These are phyloP conservation scores for Xylariaceae sp. DNA, from an alignment of 2,329 filamentous ascomycete species.

Conservation along the genomic window DNA sequence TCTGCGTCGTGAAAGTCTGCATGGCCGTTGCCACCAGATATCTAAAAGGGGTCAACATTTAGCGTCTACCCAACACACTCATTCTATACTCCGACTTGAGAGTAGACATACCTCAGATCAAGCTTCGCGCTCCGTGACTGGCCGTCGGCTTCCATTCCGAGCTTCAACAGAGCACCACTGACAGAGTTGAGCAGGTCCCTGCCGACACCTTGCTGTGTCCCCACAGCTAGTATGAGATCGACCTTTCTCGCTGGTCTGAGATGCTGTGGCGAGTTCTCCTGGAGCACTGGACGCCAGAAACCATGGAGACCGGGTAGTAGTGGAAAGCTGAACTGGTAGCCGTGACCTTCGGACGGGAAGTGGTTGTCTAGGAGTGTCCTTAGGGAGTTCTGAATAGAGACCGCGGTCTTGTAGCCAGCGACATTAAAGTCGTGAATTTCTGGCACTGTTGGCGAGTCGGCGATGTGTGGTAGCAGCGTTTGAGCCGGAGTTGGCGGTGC, in stretches of 20 bases:
- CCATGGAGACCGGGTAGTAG: conserved; percentile 44
- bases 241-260: conserved; percentile 36
- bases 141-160: conserved; percentile 47
- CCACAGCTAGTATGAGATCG: conserved; percentile 56
- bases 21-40: conserved; percentile 57
- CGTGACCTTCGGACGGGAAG: conserved; percentile 43
- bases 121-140: conserved; percentile 49
- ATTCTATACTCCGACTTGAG: too few species aligned
- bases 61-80: not conserved
- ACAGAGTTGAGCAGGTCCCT: conserved; percentile 45
- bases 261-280: conserved; percentile 30
- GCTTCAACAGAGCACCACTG: conserved; percentile 47
- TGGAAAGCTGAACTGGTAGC: conserved; percentile 45
- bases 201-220: conserved; percentile 49
- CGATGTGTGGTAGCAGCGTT: conserved; percentile 33
- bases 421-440: conserved; percentile 43
- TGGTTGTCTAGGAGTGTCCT: conserved; percentile 46
- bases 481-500: conserved; percentile 39
- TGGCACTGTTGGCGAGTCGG: conserved; percentile 12
- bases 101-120: conserved; percentile 48
- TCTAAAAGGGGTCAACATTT: conserved; percentile 30
- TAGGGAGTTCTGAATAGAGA: conserved; percentile 52
- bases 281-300: conserved; percentile 50
- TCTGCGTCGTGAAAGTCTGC: conserved; percentile 51
- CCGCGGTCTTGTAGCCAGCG: conserved; percentile 39